A percentile compares a stretch with the other conserved stretches of the same genome.
Conservation (phyloP, 23 red algal species). For the Gracilaria gracilis region DNA sequence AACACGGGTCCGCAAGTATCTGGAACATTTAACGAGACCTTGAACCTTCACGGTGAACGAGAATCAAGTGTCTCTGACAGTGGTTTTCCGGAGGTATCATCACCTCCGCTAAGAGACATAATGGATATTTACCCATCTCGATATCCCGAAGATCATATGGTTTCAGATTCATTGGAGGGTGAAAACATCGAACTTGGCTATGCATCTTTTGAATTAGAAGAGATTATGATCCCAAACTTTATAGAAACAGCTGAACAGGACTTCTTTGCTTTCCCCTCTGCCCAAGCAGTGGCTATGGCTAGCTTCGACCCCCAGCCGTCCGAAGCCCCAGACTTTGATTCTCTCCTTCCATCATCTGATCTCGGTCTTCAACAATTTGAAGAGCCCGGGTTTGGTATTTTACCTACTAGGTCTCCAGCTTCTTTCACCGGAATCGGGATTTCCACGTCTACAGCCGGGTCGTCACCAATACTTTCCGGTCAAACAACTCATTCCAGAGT, state of each 20-base stretch:
- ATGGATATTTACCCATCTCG: background rate
- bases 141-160: background rate
- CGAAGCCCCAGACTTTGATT: background rate
- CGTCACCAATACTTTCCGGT: conserved; percentile 14
- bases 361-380: background rate
- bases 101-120: background rate
- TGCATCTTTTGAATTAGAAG: background rate
- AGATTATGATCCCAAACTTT: background rate
- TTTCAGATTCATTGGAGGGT: background rate
- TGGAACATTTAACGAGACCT: background rate
- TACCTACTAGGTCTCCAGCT: conserved; percentile 5
- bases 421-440: background rate
- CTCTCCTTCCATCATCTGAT: background rate
- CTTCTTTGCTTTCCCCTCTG: background rate
- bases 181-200: background rate
- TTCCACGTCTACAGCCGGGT: background rate
- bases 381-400: background rate
- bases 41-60: background rate
- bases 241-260: background rate
- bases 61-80: background rate
- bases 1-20: background rate
- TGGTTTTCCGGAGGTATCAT: background rate
- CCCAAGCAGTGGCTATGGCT: background rate
- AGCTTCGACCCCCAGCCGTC: background rate
- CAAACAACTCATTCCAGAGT: background rate